These are phyloP conservation scores for Knoxia roxburghii DNA, from an alignment of 257 asterid genomes.

Conservation along the genomic window DNA sequence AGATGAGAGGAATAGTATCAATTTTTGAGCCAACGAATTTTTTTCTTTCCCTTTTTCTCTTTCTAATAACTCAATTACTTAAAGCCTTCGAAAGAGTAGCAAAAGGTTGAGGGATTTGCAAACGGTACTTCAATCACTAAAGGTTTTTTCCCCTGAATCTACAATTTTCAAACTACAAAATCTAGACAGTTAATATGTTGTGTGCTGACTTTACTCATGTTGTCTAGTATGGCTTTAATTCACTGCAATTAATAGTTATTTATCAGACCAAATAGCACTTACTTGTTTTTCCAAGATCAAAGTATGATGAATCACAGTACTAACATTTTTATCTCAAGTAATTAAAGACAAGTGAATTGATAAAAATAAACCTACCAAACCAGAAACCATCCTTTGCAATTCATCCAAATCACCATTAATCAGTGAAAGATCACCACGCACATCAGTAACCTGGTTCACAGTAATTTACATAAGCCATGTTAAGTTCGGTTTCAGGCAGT, in stretches of 20 bases:
- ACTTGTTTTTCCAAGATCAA: background rate
- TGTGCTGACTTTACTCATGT: no score
- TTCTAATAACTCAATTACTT: no score
- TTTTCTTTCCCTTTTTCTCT: no score
- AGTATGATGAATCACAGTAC: background rate
- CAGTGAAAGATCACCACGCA: slow-evolving; percentile 56
- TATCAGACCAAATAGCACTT: background rate
- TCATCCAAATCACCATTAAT: slow-evolving; percentile 50
- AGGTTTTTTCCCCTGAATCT: background rate
- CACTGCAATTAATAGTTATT: background rate
- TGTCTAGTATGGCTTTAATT: background rate
- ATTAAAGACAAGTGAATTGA: no score
- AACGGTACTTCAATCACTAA: background rate
- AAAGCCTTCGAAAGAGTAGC: background rate
- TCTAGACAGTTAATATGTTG: no score
- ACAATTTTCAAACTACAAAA: background rate
- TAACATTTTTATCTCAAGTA: background rate
- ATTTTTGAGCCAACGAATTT: background rate
- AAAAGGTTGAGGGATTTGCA: background rate
- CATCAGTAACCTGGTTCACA: slow-evolving; percentile 54
- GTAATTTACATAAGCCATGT: background rate
- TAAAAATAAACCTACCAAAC: slow-evolving; percentile 53
- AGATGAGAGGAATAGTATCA: no score
- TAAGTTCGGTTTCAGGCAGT: background rate
- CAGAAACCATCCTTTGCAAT: slow-evolving; percentile 53